Evolutionary conservation across 352 stramenopile species (phyloP).

Genomic region (Globisporangium sylvaticum): DNA sequence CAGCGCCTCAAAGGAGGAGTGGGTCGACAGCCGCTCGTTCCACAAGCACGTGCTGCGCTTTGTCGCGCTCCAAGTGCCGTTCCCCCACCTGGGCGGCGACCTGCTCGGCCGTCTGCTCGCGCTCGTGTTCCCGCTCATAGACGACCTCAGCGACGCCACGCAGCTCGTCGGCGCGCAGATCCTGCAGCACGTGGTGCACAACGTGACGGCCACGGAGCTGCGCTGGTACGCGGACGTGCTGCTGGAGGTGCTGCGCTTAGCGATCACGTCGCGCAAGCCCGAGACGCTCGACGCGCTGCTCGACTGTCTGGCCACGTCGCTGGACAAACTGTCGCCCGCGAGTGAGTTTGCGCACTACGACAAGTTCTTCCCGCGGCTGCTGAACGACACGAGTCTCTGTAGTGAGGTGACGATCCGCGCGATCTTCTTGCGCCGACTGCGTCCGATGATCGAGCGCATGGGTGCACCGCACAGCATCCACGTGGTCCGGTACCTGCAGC

Average conservation of each 20-base stretch:
- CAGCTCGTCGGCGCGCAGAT: constrained; percentile 59
- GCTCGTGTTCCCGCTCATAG: constrained; percentile 75
- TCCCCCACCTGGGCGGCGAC: constrained; percentile 60
- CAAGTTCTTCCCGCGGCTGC: constrained; percentile 55
- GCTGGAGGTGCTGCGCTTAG: constrained; percentile 62
- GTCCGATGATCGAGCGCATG: constrained; percentile 39
- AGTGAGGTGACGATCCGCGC: constrained; percentile 52
- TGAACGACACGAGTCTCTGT: constrained; percentile 59
- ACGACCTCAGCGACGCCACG: constrained; percentile 60
- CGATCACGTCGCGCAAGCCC: constrained; percentile 55
- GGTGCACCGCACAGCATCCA: constrained; percentile 69
- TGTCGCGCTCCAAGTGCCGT: constrained; percentile 49
- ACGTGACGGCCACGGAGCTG: constrained; percentile 69
- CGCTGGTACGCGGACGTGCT: constrained; percentile 80
- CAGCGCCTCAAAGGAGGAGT: constrained; percentile 61
- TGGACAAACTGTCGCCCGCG: constrained; percentile 61
- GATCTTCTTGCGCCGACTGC: constrained; percentile 55
- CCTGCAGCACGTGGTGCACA: constrained; percentile 54
- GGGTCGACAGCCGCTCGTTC: constrained; percentile 38
- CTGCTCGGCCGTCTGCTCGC: constrained; percentile 69
- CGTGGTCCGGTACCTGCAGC: constrained; percentile 70
- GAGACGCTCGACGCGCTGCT: constrained; percentile 55
- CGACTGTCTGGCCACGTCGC: constrained; percentile 42
- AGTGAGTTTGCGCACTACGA: constrained; percentile 65
- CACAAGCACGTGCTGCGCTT: constrained; percentile 58